These are phyloP conservation scores for Debaryomyces castellii DNA, from an alignment of 805 yeast species.

Conservation along the genomic window DNA sequence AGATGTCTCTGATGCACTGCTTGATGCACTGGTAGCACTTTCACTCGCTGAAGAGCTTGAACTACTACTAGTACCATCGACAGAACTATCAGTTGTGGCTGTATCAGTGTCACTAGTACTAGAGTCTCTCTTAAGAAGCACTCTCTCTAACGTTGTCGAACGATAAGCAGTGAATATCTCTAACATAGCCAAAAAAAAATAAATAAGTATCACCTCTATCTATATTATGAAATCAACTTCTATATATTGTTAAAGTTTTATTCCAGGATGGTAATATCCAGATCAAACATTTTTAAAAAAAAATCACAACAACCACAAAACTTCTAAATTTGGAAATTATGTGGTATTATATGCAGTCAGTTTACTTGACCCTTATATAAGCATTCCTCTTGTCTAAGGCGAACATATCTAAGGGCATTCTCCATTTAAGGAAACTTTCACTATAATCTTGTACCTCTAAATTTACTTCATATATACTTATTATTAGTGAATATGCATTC, in stretches of 20 bases:
- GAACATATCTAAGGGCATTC: too few species aligned
- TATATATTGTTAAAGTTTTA: not conserved
- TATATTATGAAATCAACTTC: not conserved
- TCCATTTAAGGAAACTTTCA: too few species aligned
- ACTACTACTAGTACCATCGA: not conserved
- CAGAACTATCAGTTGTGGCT: not conserved
- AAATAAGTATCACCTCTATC: not conserved
- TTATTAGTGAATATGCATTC: too few species aligned
- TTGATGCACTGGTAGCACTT: not conserved
- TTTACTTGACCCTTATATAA: not conserved
- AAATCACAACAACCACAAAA: not conserved
- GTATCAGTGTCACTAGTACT: slow-evolving; percentile 1
- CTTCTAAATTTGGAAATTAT: slow-evolving; percentile 2
- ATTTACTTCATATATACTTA: too few species aligned
- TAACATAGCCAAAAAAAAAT: not conserved
- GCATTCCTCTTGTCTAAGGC: too few species aligned
- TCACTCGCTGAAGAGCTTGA: not conserved
- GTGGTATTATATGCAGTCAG: not conserved
- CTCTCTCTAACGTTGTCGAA: slow-evolving; percentile 1
- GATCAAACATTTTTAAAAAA: not conserved
- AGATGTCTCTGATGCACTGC: slow-evolving; percentile 2
- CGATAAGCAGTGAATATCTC: not conserved
- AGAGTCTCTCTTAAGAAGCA: slow-evolving; percentile 5
- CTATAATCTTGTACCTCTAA: too few species aligned
- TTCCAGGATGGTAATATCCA: not conserved